Conservation (phyloP, 345 rosid genomes). For the Microthlaspi erraticum region DNA sequence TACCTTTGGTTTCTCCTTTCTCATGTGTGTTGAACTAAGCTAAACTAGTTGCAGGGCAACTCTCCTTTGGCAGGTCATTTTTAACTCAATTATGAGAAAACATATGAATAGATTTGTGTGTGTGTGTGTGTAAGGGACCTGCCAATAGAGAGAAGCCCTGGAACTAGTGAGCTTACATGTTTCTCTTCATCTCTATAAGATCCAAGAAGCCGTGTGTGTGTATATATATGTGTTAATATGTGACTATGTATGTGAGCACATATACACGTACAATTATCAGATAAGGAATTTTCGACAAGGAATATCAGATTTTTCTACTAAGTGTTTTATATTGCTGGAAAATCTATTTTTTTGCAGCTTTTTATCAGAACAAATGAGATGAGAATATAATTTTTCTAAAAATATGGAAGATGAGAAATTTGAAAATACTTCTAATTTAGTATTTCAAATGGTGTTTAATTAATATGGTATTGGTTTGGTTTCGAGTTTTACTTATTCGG, state of each 20-base stretch:
- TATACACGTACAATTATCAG: not conserved
- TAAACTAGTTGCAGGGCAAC: constrained; percentile 83
- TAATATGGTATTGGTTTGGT: not conserved
- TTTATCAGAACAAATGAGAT: constrained; percentile 24
- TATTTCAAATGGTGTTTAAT: constrained; percentile 5
- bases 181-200: constrained; percentile 26
- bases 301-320: constrained; percentile 30
- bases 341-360: constrained; percentile 34
- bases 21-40: constrained; percentile 43
- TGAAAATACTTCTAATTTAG: not conserved
- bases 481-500: constrained; percentile 11
- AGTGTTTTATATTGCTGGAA: constrained; percentile 26
- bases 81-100: not conserved
- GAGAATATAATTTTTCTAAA: constrained; percentile 1
- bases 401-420: constrained; percentile 17
- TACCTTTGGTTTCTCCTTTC: constrained; percentile 24
- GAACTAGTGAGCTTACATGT: constrained; percentile 59
- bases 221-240: not conserved
- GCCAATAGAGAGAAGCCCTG: constrained; percentile 80
- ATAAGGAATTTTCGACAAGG: constrained; percentile 26
- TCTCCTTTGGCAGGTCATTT: constrained; percentile 81
- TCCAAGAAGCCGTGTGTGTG: not conserved
- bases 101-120: not conserved
- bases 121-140: constrained; percentile 38
- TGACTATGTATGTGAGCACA: not conserved